These are phyloP conservation scores for Calonectria pteridis DNA, from an alignment of 2,329 filamentous ascomycete genomes.

Conservation along the genomic window DNA sequence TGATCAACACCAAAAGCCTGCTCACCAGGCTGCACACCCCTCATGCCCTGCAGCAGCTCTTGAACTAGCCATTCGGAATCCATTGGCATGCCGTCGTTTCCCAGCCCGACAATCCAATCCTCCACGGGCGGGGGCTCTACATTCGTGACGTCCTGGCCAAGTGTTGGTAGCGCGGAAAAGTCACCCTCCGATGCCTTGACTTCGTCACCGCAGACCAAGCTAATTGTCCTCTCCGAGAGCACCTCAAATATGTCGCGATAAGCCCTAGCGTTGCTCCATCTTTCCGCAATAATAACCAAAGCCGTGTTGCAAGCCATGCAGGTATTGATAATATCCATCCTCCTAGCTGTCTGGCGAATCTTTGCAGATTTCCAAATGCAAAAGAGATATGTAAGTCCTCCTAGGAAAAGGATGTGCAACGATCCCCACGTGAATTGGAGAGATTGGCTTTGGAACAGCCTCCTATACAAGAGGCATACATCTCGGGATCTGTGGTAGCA, in stretches of 20 bases:
- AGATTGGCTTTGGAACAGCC: constrained; percentile 46
- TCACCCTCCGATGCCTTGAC: background rate
- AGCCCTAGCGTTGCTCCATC: constrained; percentile 48
- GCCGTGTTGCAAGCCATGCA: constrained; percentile 52
- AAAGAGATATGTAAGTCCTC: constrained; percentile 51
- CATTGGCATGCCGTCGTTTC: constrained; percentile 11
- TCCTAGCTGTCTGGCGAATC: constrained; percentile 24
- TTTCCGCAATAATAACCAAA: constrained; percentile 51
- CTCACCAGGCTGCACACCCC: constrained; percentile 13
- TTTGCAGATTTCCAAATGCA: constrained; percentile 44
- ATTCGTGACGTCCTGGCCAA: background rate
- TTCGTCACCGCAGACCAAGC: constrained; percentile 39
- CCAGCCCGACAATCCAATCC: constrained; percentile 32
- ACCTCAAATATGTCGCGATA: constrained; percentile 51
- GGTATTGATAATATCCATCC: constrained; percentile 46
- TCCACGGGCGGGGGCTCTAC: constrained; percentile 25
- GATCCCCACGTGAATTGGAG: constrained; percentile 48
- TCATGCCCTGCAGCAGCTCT: constrained; percentile 33
- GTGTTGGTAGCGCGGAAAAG: background rate
- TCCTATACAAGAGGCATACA: constrained; percentile 51
- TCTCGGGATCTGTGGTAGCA: constrained; percentile 38
- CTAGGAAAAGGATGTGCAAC: constrained; percentile 52
- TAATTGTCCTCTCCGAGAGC: constrained; percentile 45
- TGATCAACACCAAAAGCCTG: background rate
- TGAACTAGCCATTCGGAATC: constrained; percentile 35